Conservation (phyloP, 2,329 filamentous ascomycete species). For the Fusarium sp. region DNA sequence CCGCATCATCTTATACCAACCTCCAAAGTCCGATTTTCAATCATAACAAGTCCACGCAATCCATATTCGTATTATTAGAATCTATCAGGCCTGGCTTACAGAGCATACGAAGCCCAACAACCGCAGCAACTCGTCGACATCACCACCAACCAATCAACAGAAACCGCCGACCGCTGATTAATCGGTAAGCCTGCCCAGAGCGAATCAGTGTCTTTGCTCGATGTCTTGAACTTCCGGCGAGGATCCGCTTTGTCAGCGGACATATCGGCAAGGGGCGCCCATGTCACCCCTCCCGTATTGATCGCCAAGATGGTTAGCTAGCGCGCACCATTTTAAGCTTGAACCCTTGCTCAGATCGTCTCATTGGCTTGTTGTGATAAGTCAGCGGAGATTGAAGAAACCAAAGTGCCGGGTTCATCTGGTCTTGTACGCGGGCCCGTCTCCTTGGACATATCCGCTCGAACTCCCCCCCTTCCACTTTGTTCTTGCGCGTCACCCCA, state of each 20-base stretch:
- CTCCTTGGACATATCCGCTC: neutral
- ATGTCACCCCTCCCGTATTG: neutral
- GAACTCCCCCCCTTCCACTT: neutral
- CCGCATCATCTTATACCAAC: neutral
- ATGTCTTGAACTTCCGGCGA: neutral
- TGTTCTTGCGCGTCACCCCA: neutral
- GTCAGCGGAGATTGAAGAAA: neutral
- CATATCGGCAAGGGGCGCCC: neutral
- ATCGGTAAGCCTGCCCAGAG: neutral
- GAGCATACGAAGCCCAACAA: neutral
- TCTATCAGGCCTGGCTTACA: neutral
- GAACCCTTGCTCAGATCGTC: neutral
- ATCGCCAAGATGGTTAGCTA: neutral
- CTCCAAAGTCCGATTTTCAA: neutral
- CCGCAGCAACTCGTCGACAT: neutral
- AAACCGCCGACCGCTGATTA: neutral
- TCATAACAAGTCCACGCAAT: neutral
- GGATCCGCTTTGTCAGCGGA: neutral
- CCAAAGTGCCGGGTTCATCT: neutral
- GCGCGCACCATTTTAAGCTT: neutral
- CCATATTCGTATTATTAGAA: neutral
- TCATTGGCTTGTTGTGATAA: neutral
- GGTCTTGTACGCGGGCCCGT: neutral
- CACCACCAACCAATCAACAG: neutral
- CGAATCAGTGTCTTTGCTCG: neutral